phyloP scores from a whole-genome alignment of 2,329 filamentous ascomycete genomes.

The Thermochaetoides dissita region DNA sequence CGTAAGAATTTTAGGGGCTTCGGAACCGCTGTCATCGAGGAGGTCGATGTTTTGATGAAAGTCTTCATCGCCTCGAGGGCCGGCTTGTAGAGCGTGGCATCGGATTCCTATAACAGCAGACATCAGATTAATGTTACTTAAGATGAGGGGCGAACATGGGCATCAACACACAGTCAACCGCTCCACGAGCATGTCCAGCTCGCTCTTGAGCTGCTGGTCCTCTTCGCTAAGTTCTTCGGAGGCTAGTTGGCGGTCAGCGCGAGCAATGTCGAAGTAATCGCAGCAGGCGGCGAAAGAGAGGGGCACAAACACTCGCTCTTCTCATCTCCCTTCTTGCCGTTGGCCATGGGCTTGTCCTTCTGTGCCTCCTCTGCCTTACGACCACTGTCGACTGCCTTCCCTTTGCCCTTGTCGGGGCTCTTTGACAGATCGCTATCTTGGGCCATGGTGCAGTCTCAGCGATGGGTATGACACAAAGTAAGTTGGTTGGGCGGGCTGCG shows the following conservation, averaged over 20 bases:
- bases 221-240: conserved; percentile 91
- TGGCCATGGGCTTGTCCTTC: conserved; percentile 59
- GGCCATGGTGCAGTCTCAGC: conserved; percentile 48
- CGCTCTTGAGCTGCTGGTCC: conserved; percentile 94
- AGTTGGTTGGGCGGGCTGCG: conserved; percentile 4
- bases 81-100: conserved; percentile 77
- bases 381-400: conserved; percentile 63
- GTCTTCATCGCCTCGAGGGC: conserved; percentile 93
- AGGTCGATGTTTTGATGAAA: conserved; percentile 97
- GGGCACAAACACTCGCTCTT: conserved; percentile 32
- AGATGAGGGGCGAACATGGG: no score
- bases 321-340: conserved; percentile 68
- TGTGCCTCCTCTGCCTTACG: conserved; percentile 45
- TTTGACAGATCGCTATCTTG: conserved; percentile 81
- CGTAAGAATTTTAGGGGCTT: conserved; percentile 96
- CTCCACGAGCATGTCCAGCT: conserved; percentile 96
- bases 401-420: conserved; percentile 88
- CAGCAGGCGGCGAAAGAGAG: no score
- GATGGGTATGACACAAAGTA: conserved; percentile 5
- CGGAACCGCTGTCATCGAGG: conserved; percentile 97
- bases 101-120: conserved; percentile 51
- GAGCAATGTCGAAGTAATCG: not conserved
- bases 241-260: conserved; percentile 26
- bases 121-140: no score
- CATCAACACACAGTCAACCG: conserved; percentile 56